phyloP scores from a whole-genome alignment of 2,329 filamentous ascomycete genomes.

The Xylariaceae sp. region DNA sequence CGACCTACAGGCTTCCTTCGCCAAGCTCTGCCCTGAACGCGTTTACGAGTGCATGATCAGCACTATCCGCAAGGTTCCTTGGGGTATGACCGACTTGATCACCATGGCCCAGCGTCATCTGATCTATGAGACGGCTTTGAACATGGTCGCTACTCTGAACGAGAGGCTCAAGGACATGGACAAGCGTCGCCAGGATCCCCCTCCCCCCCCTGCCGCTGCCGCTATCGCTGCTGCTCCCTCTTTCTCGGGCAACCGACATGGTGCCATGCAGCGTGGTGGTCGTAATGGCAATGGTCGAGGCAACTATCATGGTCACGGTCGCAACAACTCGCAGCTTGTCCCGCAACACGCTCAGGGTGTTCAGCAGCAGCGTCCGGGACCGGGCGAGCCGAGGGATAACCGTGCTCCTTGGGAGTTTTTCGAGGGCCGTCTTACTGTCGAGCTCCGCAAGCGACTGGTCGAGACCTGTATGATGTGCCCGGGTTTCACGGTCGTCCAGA shows the following conservation, averaged over 20 bases:
- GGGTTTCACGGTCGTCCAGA: slow-evolving; percentile 61
- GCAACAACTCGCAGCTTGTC: background rate
- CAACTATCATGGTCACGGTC: too few species aligned
- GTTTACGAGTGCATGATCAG: slow-evolving; percentile 65
- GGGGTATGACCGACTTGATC: slow-evolving; percentile 56
- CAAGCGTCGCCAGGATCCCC: slow-evolving; percentile 23
- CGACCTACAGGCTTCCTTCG: slow-evolving; percentile 52
- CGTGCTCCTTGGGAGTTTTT: background rate
- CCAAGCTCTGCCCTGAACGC: slow-evolving; percentile 60
- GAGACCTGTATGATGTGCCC: slow-evolving; percentile 54
- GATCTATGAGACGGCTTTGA: slow-evolving; percentile 49
- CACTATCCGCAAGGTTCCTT: slow-evolving; percentile 61
- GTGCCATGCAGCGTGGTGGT: too few species aligned
- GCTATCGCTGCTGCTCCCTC: too few species aligned
- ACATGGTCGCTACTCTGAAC: slow-evolving; percentile 47
- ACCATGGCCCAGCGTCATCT: slow-evolving; percentile 55
- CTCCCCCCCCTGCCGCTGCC: background rate
- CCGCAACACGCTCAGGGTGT: background rate
- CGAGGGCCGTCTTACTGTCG: slow-evolving; percentile 45
- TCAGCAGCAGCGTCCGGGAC: background rate
- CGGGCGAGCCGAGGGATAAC: background rate
- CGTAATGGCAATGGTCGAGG: too few species aligned
- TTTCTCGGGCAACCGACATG: too few species aligned
- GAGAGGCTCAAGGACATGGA: slow-evolving; percentile 39
- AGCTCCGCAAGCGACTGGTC: slow-evolving; percentile 53